Evolutionary conservation across 768 basidiomycete species (phyloP), one percentile per base, ranked within the genome.

Genomic region (Crepidotus variabilis): DNA sequence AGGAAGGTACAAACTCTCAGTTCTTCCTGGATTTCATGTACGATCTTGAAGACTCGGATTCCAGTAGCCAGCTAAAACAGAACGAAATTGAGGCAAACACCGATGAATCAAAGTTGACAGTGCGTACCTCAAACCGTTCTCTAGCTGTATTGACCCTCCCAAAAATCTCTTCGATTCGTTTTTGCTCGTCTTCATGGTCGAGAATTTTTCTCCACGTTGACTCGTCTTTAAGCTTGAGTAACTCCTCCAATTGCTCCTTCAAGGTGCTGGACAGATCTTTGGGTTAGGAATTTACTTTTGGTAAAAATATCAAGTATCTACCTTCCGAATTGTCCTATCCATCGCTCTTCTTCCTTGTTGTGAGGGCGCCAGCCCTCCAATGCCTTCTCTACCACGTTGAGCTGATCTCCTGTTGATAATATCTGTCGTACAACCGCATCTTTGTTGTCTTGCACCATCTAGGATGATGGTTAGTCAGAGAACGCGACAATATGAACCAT

Each of bases 151-250:
- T 58, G 48, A 64, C 49, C 18, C 50, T 55, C 39, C 50, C 57
- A 47, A 64, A 64, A 20, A 61, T 64, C 8, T 54, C 56, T 34
- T 16, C 20, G 50, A 64, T 61, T 14, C 45, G 59, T 10, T 10
- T 28, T 47, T 61, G 23, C 21, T 62, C 60, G n/a, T 59, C 53
- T 54, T 65, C 61, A 32, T 63, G 58, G 50, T 60, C 58, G 2
- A 51, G 24, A 22, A 63, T 9, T 49, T 58, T 59, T 28, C 56
- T 54, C 43, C 43, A 20, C 8, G 36, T 21, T 36, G 28, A 64
- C 55, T 59, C 48, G 2, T 57, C 39, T n/a, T 32, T 51, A 33
- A 63, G 57, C 22, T 43, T 22, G 18, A 13, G 39, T 21, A 64
- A 47, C 2, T 57, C 50, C 14, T 24, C 8, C 45, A 61, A 56